Percentiles rank a stretch among this genome's conserved stretches.
Conservation (phyloP, 2,329 filamentous ascomycete species). For the Aspergillus jensenii region DNA sequence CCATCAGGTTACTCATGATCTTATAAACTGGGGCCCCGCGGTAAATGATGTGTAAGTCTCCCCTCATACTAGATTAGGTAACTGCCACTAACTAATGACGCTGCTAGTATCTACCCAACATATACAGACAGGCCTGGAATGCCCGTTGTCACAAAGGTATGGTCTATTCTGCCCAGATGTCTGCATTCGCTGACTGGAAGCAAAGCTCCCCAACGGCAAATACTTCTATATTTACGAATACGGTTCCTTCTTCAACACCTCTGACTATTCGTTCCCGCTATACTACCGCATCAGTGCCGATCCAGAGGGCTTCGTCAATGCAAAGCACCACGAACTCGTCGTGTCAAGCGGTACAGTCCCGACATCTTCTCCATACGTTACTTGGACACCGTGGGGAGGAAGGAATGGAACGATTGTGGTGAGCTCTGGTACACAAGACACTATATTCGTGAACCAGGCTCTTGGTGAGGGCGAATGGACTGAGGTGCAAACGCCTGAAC, state of each 20-base stretch:
- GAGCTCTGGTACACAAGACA: conserved; percentile 38
- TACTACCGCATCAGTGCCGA: conserved; percentile 53
- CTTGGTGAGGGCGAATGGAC: conserved; percentile 49
- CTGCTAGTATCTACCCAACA: conserved; percentile 47
- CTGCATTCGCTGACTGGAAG: not conserved
- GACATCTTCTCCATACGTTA: conserved; percentile 51
- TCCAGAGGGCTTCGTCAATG: conserved; percentile 48
- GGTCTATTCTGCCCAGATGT: not conserved
- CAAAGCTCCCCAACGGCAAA: conserved; percentile 56
- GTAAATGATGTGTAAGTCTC: conserved; percentile 56
- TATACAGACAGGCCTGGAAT: conserved; percentile 68
- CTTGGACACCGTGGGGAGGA: conserved; percentile 52
- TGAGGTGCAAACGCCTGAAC: conserved; percentile 43
- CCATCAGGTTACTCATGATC: conserved; percentile 62
- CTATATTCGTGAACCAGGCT: conserved; percentile 50
- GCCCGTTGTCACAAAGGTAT: conserved; percentile 56
- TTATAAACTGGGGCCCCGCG: conserved; percentile 61
- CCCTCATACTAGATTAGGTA: not conserved
- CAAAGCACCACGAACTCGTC: conserved; percentile 42
- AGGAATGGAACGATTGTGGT: conserved; percentile 52
- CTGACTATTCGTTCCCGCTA: conserved; percentile 47
- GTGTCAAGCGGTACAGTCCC: conserved; percentile 46
- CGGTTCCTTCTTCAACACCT: conserved; percentile 40
- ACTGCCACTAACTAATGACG: not conserved
- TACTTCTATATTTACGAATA: conserved; percentile 68